Base-by-base conservation (phyloP, 129 eudicot genomes). In the Cynara cardunculus region DNA sequence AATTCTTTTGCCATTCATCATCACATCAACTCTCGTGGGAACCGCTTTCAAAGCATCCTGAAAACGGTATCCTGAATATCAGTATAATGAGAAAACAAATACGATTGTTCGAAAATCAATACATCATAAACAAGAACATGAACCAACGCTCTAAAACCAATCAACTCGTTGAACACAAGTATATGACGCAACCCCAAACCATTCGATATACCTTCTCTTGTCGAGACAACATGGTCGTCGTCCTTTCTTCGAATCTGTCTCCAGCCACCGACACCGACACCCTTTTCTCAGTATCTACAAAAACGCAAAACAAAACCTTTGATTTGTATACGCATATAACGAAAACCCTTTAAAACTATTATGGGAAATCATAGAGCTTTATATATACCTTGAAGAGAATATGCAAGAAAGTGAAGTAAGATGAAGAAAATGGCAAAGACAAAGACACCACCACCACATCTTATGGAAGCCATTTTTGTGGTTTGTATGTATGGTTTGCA, bases 321-420 rank as follows among this genome's bases (percentile, higher is more conserved):
- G 56, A 75, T 72, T 41, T 37, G 16, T 26, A 31, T 6, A 72
- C n/a, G 24, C 28, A 25, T 25, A 68, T 27, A 30, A 76, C 31
- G 25, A 10, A 21, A 81, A 39, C 35, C 71, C 62, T 13, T 56
- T 5, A 76, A 71, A 70, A 25, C 4, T 5, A 46, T 56, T 46
- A 67, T 0, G 26, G 28, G 9, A 35, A 25, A 34, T 7, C 12
- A 14, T 64, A 19, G 22, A 39, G 18, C 6, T 46, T 41, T 49
- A n/a, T n/a, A n/a, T n/a, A 56, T 87, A 84, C 90, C 87, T 82
- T 79, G 84, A 53, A 77, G 85, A 67, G 83, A 76, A 74, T 62
- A 62, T 76, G 89, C 87, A 79, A 37, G 44, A 75, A 27, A 79
- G 80, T 82, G 69, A 75, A 82, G 89, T 76, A 83, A 71, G 83